Evolutionary conservation across 164 flowering plant genomes (phyloP), one percentile per base, ranked within the genome.

Genomic region (Umbellularia californica): DNA sequence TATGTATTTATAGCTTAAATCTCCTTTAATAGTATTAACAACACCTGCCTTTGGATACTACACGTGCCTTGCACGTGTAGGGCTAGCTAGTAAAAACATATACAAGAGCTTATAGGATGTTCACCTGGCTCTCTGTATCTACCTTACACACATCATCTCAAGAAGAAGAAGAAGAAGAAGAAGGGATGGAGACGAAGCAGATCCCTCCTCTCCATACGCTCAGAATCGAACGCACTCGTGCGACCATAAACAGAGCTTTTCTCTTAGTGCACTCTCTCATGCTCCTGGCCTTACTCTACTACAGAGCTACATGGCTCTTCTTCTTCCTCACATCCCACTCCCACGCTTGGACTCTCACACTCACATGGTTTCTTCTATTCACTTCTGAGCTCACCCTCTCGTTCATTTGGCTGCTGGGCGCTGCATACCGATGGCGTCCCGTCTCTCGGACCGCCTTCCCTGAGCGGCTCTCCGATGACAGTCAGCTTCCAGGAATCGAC

Each of bases 341-440:
- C 52, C 17, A 41, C 58, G 1, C 6, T 58, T 11, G 41, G 2
- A 12, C 24, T 3, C 15, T 73, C 15, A 65, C 20, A 1, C 62
- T 80, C 0, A 70, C 86, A 47, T 81, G 87, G 86, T 69, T 77
- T 60, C 51, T 87, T 5, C 62, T 86, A 67, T 78, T 84, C 19
- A 41, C 74, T 23, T 72, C 88, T 3, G 92, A 90, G 83, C 33
- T 87, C 20, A 7, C 86, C 0, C 81, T 85, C 25, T 79, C 88
- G 28, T 81, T 89, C 74, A 14, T 83, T 6, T 89, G 90, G 89
- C 24, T 84, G 25, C 79, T 84, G 10, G n/a, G n/a, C 55, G 87
- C 79, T 68, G 82, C 88, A 4, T 85, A 3, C 69, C 75, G 83
- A 19, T 88, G 87, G 87, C 72, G 87, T 15, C 90, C 88, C 6